Base-by-base conservation (phyloP, 805 yeast species). In the Helenozyma rhizophorensis region DNA sequence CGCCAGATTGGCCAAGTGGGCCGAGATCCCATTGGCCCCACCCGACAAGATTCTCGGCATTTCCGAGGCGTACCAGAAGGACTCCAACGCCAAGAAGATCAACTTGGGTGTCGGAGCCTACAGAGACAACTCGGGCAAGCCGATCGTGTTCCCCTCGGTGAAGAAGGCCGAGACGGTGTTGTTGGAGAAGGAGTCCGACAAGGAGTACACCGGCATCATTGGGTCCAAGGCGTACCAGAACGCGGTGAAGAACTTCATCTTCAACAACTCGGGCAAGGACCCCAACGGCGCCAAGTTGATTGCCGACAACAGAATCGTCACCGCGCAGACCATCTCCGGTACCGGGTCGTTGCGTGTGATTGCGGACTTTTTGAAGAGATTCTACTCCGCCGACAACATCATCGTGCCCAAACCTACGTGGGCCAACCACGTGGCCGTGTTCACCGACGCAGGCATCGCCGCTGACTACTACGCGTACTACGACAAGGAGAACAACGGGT, bases 271-370 rank as follows among this genome's bases (percentile, higher is more conserved):
- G 35, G 50, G 52, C 47, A 65, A 65, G 54, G 81, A 77, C 43
- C 54, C 66, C 31, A 60, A 70, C 40, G 84, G 84, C 24, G 65
- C 71, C 23, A 54, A 71, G 38, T 72, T 82, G 36, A 58, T 82
- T 26, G 61, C 63, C 10, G 79, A 76, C 31, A 72, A 74, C 36
- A 72, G 95, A 49, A 73, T 89, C 25, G 83, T 87, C 33, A 77
- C 94, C 30, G 71, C 88, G 10, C 98, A 90, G 65, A 83, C 97
- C 37, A 71, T 90, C 41, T 83, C 95, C 24, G 98, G 98, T 43
- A 90, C 98, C 23, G 98, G 98, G 42, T 90, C 97, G 3, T 68
- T 89, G 41, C 78, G 94, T 46, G 80, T 90, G 23, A 78, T 88
- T 30, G 90, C 84, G 15, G 90, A 81, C 53, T 84, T 90, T 54